A percentile compares a stretch with the other conserved stretches of the same genome.
phyloP scores from a whole-genome alignment of 495 filamentous ascomycete genomes.

The Penicillium riverlandense region DNA sequence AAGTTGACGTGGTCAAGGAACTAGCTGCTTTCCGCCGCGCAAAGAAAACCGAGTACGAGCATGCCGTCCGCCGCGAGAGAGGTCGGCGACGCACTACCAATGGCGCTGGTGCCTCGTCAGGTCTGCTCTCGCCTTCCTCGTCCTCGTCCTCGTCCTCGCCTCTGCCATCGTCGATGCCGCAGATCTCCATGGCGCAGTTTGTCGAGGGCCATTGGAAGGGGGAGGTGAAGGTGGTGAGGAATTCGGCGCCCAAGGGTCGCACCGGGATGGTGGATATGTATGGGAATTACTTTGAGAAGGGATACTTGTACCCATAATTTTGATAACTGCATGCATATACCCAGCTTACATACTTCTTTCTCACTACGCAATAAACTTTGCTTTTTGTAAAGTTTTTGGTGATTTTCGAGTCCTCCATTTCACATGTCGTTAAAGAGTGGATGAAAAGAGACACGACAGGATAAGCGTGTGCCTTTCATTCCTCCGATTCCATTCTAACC shows the following conservation, averaged over 20 bases:
- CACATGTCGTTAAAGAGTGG: not conserved
- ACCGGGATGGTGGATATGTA: conserved; percentile 45
- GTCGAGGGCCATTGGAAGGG: conserved; percentile 49
- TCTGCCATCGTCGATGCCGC: conserved; percentile 6
- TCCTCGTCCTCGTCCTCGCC: too few relatives aligned
- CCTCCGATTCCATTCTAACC: not conserved
- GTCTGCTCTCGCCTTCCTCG: too few relatives aligned
- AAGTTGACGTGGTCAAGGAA: conserved; percentile 42
- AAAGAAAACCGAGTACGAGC: conserved; percentile 40
- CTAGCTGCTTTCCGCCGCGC: conserved; percentile 39
- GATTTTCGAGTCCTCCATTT: conserved; percentile 5
- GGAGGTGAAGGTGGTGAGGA: conserved; percentile 45
- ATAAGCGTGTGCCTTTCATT: not conserved
- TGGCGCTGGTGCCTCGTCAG: conserved; percentile 8
- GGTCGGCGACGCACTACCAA: conserved; percentile 16
- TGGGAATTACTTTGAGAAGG: conserved; percentile 49
- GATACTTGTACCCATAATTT: conserved; percentile 42
- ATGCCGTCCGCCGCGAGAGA: conserved; percentile 20
- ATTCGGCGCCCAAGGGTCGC: conserved; percentile 33
- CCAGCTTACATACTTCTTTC: not conserved
- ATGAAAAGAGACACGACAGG: too few relatives aligned
- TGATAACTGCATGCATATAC: conserved; percentile 1
- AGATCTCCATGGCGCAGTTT: conserved; percentile 22
- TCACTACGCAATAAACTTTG: not conserved
- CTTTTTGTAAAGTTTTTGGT: conserved; percentile 9